These are phyloP conservation scores for Calamus simplicifolius DNA, from an alignment of 176 grass and related monocot genomes.

Conservation along the genomic window DNA sequence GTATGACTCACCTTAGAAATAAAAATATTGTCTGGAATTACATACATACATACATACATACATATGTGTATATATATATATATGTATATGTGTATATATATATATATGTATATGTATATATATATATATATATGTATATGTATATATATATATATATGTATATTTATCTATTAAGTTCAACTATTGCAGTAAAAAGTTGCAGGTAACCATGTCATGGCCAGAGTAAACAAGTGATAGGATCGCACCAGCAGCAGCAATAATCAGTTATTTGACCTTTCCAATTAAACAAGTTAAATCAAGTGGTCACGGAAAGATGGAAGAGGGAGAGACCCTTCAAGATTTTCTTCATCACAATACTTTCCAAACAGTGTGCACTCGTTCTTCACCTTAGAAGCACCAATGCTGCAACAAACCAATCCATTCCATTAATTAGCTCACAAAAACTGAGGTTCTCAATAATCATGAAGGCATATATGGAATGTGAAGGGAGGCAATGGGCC, in stretches of 20 bases:
- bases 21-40: no score
- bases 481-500: no score
- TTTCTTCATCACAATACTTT: constrained; percentile 60
- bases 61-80: neutral
- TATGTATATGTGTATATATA: neutral
- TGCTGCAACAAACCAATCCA: constrained; percentile 50
- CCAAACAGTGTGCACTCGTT: constrained; percentile 78
- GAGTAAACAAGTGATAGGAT: no score
- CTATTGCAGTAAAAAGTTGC: no score
- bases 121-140: neutral
- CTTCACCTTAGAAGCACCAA: constrained; percentile 97
- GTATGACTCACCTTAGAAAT: neutral
- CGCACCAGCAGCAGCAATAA: neutral
- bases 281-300: neutral
- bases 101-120: neutral
- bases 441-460: constrained; percentile 2
- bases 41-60: neutral
- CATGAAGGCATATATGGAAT: neutral
- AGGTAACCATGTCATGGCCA: no score
- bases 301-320: neutral
- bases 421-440: constrained; percentile 9
- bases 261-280: neutral
- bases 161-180: neutral
- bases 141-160: neutral
- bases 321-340: constrained; percentile 52